Conservation (phyloP, 805 yeast genomes). For the Saccharomycopsis sp. region DNA sequence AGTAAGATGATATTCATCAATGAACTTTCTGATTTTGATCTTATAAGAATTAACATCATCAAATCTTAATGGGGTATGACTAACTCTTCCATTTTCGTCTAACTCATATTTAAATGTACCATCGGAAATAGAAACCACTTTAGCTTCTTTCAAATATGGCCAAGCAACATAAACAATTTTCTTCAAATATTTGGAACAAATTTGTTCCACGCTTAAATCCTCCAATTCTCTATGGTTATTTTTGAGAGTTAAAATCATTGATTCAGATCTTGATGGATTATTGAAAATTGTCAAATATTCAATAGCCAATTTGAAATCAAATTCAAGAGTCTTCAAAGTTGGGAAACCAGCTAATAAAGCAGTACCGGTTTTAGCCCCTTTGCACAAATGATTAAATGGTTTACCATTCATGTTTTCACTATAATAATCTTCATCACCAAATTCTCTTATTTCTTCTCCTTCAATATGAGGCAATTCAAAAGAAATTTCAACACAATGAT, state of each 20-base stretch:
- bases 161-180: conserved; percentile 66
- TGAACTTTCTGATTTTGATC: conserved; percentile 30
- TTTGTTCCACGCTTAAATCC: conserved; percentile 10
- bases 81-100: conserved; percentile 24
- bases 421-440: conserved; percentile 23
- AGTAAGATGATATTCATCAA: conserved; percentile 33
- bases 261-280: conserved; percentile 73
- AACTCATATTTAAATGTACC: conserved; percentile 35
- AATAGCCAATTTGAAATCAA: conserved; percentile 38
- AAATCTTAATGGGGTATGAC: conserved; percentile 32
- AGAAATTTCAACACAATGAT: conserved; percentile 62
- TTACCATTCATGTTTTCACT: conserved; percentile 22
- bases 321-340: conserved; percentile 60
- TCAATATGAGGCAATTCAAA: conserved; percentile 39
- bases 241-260: conserved; percentile 57
- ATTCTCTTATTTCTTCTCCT: conserved; percentile 18
- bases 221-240: conserved; percentile 39
- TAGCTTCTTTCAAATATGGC: conserved; percentile 86
- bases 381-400: conserved; percentile 42
- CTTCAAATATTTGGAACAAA: conserved; percentile 44
- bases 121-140: conserved; percentile 53
- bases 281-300: conserved; percentile 73
- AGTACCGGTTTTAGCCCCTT: conserved; percentile 61
- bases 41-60: conserved; percentile 39
- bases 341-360: conserved; percentile 86